Conservation (phyloP, 306 rosid genomes). For the Aeschynomene evenia region DNA sequence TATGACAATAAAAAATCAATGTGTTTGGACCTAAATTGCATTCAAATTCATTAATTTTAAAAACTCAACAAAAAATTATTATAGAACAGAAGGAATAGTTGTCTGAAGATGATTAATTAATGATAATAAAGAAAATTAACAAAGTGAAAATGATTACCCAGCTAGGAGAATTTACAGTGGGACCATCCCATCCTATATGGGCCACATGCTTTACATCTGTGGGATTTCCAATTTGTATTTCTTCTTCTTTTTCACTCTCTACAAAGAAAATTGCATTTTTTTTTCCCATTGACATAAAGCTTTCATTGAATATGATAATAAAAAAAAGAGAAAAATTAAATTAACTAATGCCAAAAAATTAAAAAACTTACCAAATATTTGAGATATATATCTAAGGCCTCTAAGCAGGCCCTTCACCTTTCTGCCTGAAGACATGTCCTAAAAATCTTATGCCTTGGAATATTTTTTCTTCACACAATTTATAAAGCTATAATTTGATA, state of each 20-base stretch:
- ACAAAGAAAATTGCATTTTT: conserved; percentile 7
- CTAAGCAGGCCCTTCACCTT: conserved; percentile 86
- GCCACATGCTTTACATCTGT: conserved; percentile 98
- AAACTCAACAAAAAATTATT: no score
- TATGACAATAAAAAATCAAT: no score
- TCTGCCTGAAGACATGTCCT: conserved; percentile 48
- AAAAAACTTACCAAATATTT: conserved; percentile 86
- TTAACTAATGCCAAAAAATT: neutral
- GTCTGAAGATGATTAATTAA: no score
- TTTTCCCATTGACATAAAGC: neutral
- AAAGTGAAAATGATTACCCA: conserved; percentile 55
- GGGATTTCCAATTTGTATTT: conserved; percentile 80
- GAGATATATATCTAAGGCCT: conserved; percentile 82
- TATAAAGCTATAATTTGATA: neutral
- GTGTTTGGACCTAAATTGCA: no score
- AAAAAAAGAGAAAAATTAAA: neutral
- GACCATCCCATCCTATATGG: conserved; percentile 97
- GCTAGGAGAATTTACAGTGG: conserved; percentile 86
- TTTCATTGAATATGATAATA: neutral
- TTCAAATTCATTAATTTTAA: no score
- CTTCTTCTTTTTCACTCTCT: conserved; percentile 78
- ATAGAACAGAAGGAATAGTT: no score
- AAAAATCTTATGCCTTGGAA: neutral
- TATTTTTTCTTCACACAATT: conserved; percentile 16
- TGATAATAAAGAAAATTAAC: neutral